Percentiles rank a stretch among this genome's conserved stretches.
Evolutionary conservation across 768 basidiomycete genomes (phyloP).

Genomic region (Mycena latifolia): DNA sequence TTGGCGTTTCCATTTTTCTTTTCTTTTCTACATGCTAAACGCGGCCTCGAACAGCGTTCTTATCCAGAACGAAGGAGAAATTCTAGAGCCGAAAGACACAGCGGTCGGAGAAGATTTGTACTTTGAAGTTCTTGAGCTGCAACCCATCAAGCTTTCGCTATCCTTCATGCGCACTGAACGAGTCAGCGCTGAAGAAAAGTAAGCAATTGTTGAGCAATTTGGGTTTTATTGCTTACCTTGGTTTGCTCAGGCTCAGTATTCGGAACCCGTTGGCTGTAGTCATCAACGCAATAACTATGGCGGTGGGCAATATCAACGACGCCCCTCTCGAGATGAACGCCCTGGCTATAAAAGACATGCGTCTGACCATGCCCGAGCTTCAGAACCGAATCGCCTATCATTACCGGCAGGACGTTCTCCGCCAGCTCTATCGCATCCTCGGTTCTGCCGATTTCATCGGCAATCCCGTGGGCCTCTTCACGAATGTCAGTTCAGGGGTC

Average conservation of each 20-base stretch:
- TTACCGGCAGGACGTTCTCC: conserved; percentile 92
- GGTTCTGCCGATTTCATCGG: conserved; percentile 99
- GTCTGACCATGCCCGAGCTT: conserved; percentile 86
- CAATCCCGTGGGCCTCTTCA: conserved; percentile 97
- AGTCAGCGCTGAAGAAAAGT: conserved; percentile 95
- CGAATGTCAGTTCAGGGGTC: conserved; percentile 97
- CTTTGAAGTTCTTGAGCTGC: conserved; percentile 95
- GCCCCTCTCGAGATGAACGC: conserved; percentile 96
- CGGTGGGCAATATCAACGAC: conserved; percentile 96
- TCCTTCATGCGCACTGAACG: conserved; percentile 98
- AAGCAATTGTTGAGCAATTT: conserved; percentile 40
- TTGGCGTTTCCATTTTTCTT: background rate
- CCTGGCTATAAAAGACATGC: conserved; percentile 94
- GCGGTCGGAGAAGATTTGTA: conserved; percentile 85
- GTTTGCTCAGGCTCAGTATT: conserved; percentile 67
- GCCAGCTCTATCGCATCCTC: conserved; percentile 95
- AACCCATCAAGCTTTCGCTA: conserved; percentile 91
- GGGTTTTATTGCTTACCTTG: background rate
- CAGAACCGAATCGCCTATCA: conserved; percentile 89
- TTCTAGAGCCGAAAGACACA: conserved; percentile 78
- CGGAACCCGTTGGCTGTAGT: conserved; percentile 95
- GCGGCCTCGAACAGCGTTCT: conserved; percentile 63
- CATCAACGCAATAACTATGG: conserved; percentile 96
- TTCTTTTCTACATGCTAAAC: conserved; percentile 14
- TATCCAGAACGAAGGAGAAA: conserved; percentile 75